Evolutionary conservation across 2,329 filamentous ascomycete species (phyloP), one percentile per base, ranked within the genome.

Genomic region (Curvularia hawaiiensis): DNA sequence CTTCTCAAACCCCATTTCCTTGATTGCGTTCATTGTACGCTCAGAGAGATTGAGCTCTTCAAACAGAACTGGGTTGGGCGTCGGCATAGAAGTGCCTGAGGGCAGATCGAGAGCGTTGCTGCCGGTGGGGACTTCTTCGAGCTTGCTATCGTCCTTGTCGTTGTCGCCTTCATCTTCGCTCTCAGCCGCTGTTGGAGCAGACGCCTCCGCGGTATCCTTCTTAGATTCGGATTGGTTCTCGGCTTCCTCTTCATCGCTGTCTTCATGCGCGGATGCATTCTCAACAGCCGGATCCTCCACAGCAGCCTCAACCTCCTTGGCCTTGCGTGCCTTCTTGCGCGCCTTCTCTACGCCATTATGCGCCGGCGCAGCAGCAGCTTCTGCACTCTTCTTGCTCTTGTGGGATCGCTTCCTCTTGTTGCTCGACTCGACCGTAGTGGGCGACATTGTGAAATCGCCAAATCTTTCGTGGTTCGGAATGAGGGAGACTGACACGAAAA

Each of bases 1-100:
- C 74, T 84, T 93, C 71, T 90, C 88, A 75, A 98, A 97, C 14
- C 90, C 90, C 94, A 99, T 98, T 63, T 90, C 91, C 56, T 88
- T 79, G 67, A 97, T 92, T 9, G 92, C 93, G 79, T 90, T 87
- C 84, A 93, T 90, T 0, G 92, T 97, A 78, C 91, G 92, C 24
- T 93, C 90, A 1, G 91, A 95, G 11, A 99, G 84, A 53, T 90
- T 90, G 62, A 99, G 82, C 64, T 98, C 90, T 33, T 86, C 79
- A 73, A 97, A 97, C 50, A 87, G 86, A 70, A 88, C 82, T 22
- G 88, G 87, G 55, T 85, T 85, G 30, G 85, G 82, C 30, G 82
- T 82, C 2, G 88, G 88, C 50, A 88, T 82, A 14, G 80, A 84
- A 69, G 76, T 82, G 74, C 72, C 77, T 10, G 83, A 82, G n/a